Conservation (phyloP, 768 basidiomycete genomes). For the Phlebiopsis gigantea region DNA sequence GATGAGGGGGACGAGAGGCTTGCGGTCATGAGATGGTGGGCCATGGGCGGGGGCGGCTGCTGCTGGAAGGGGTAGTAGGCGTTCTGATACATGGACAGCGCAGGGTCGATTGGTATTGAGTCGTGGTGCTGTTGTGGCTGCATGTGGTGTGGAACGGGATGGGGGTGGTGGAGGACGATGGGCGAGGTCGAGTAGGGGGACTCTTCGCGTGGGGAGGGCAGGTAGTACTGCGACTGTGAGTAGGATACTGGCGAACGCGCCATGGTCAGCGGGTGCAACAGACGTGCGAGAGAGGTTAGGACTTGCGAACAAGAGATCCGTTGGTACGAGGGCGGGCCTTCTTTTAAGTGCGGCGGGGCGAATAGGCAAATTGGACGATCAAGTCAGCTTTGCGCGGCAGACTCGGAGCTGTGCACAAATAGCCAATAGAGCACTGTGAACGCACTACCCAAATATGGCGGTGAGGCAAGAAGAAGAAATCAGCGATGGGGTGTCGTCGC, state of each 20-base stretch:
- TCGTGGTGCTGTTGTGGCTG: slow-evolving; percentile 10
- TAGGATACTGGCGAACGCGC: slow-evolving; percentile 15
- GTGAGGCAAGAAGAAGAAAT: slow-evolving; percentile 13
- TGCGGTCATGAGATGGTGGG: slow-evolving; percentile 50
- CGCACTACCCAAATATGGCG: slow-evolving; percentile 15
- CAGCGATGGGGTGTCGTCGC: slow-evolving; percentile 7
- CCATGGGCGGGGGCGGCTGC: slow-evolving; percentile 40
- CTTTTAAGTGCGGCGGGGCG: slow-evolving; percentile 8
- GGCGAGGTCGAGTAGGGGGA: slow-evolving; percentile 18
- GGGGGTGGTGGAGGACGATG: slow-evolving; percentile 17
- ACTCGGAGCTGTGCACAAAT: not conserved
- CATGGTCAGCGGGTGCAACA: slow-evolving; percentile 10
- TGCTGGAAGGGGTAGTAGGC: slow-evolving; percentile 54
- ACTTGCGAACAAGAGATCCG: slow-evolving; percentile 13
- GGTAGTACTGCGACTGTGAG: slow-evolving; percentile 15
- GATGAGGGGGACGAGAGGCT: slow-evolving; percentile 77
- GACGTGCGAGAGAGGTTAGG: slow-evolving; percentile 5
- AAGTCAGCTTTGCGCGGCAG: not conserved
- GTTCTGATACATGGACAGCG: slow-evolving; percentile 52
- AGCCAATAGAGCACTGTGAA: slow-evolving; percentile 14
- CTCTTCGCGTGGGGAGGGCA: slow-evolving; percentile 13
- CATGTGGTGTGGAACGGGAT: slow-evolving; percentile 15
- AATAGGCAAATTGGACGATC: slow-evolving; percentile 7
- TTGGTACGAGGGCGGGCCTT: not conserved
- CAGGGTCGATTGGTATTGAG: slow-evolving; percentile 47